Evolutionary conservation across 306 rosid species (phyloP).

Genomic region (Gynostemma pentaphyllum): DNA sequence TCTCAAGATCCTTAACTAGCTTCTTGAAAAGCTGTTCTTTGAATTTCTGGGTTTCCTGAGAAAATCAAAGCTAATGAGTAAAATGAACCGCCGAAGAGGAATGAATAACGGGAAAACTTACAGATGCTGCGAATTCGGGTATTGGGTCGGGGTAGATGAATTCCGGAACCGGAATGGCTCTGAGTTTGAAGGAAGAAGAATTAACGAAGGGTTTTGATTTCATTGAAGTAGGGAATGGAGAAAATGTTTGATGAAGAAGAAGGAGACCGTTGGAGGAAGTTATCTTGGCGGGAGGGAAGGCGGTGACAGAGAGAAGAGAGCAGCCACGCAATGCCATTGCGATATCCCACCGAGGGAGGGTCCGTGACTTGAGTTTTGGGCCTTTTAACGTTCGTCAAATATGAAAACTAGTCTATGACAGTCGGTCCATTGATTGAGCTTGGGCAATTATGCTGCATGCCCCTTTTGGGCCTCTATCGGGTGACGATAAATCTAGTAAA

Average conservation of each 20-base stretch:
- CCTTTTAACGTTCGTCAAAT: no score
- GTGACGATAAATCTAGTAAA: no score
- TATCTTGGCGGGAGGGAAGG: constrained; percentile 18
- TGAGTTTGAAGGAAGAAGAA: constrained; percentile 13
- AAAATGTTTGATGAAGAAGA: not conserved
- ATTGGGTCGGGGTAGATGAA: constrained; percentile 48
- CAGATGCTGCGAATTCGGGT: constrained; percentile 43
- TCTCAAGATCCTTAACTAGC: constrained; percentile 36
- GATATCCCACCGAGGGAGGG: not conserved
- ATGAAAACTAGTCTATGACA: no score
- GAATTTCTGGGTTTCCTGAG: constrained; percentile 58
- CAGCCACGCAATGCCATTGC: constrained; percentile 16
- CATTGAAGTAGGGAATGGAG: not conserved
- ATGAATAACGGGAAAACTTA: not conserved
- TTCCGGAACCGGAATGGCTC: constrained; percentile 14
- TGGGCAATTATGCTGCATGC: not conserved
- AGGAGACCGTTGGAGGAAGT: constrained; percentile 6
- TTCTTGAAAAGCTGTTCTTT: constrained; percentile 31
- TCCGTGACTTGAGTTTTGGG: not conserved
- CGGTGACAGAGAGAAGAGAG: not conserved
- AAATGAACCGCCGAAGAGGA: not conserved
- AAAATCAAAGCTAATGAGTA: not conserved
- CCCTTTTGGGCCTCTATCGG: not conserved
- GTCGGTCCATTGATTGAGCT: no score
- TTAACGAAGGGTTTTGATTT: constrained; percentile 17